Evolutionary conservation across 1,284 basidiomycete genomes (phyloP).

Genomic region (Volvariella volvacea): DNA sequence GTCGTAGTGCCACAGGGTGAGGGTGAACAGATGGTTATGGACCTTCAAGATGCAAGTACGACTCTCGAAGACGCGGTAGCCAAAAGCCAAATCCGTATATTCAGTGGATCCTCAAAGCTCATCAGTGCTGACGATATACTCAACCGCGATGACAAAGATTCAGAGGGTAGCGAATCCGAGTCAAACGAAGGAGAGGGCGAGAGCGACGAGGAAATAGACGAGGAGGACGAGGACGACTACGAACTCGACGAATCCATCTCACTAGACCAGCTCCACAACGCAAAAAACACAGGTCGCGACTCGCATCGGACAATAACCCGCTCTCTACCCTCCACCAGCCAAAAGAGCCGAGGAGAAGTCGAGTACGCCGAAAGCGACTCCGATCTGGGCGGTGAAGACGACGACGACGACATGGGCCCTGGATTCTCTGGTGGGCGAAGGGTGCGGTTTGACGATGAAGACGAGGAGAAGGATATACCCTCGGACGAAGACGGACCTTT

Average conservation of each 20-base stretch:
- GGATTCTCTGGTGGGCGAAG: conserved; percentile 14
- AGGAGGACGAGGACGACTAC: conserved; percentile 22
- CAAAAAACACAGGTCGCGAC: conserved; percentile 41
- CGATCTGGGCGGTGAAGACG: conserved; percentile 53
- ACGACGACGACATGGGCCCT: conserved; percentile 28
- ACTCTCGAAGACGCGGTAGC: conserved; percentile 86
- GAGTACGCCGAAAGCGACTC: conserved; percentile 81
- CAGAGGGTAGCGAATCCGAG: conserved; percentile 19
- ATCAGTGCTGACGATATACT: conserved; percentile 24
- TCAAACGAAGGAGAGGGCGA: conserved; percentile 14
- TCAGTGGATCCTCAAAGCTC: conserved; percentile 71
- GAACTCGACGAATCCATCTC: conserved; percentile 11
- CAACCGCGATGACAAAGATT: conserved; percentile 25
- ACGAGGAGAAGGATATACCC: conserved; percentile 49
- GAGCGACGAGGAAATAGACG: conserved; percentile 20
- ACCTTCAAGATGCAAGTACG: conserved; percentile 79
- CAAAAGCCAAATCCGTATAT: conserved; percentile 79
- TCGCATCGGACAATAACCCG: conserved; percentile 41
- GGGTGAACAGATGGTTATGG: conserved; percentile 97
- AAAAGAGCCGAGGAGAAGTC: conserved; percentile 35
- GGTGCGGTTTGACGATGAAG: conserved; percentile 40
- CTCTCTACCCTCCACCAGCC: conserved; percentile 26
- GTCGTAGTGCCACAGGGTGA: conserved; percentile 70
- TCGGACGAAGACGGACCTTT: conserved; percentile 47
- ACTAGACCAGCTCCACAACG: conserved; percentile 19